A percentile compares a stretch with the other conserved stretches of the same genome.
These are phyloP conservation scores for Globisporangium middletonii DNA, from an alignment of 352 stramenopile genomes.

Conservation along the genomic window DNA sequence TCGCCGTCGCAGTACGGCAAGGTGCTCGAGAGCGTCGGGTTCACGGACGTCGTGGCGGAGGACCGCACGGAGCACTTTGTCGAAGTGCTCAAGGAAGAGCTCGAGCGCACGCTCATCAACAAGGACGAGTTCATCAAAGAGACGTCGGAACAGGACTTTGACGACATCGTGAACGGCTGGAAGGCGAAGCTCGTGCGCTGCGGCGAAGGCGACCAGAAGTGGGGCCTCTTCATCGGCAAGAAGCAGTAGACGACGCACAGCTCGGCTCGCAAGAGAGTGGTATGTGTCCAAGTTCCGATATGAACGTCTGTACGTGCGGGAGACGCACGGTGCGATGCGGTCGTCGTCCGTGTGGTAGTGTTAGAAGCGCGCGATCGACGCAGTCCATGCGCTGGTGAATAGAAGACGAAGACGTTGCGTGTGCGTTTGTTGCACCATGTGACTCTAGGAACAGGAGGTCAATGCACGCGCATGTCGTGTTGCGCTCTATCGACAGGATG, in stretches of 20 bases:
- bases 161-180: slow-evolving; percentile 67
- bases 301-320: background rate
- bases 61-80: slow-evolving; percentile 69
- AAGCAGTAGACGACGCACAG: slow-evolving; percentile 23
- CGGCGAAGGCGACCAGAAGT: slow-evolving; percentile 66
- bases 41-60: slow-evolving; percentile 45
- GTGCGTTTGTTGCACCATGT: slow-evolving; percentile 7
- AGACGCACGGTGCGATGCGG: too few species aligned
- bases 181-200: slow-evolving; percentile 62
- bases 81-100: slow-evolving; percentile 53
- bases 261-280: background rate
- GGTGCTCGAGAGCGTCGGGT: slow-evolving; percentile 43
- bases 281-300: background rate
- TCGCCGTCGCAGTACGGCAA: slow-evolving; percentile 53
- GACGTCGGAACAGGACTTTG: slow-evolving; percentile 59
- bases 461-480: background rate
- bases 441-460: background rate
- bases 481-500: background rate
- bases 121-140: slow-evolving; percentile 65
- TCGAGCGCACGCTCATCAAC: slow-evolving; percentile 42
- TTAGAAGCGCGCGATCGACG: too few species aligned
- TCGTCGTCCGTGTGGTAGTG: too few species aligned
- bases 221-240: slow-evolving; percentile 63
- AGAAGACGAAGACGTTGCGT: too few species aligned
- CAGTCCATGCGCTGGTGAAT: too few species aligned